Percentiles rank a stretch among this genome's conserved stretches.
Conservation (phyloP, 805 yeast genomes). For the Debaryomyces castellii region DNA sequence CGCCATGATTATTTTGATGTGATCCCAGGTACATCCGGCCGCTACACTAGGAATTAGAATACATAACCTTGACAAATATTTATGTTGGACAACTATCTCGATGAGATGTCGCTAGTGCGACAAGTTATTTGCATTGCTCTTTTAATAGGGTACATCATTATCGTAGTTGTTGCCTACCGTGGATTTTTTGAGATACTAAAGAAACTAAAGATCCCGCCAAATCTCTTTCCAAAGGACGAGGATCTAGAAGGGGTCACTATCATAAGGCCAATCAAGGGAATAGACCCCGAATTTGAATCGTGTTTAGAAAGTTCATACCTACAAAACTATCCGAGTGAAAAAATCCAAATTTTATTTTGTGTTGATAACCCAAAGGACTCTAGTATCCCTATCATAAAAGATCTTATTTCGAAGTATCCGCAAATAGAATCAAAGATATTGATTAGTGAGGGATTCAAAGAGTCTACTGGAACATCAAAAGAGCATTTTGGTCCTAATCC, state of each 20-base stretch:
- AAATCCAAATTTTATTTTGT: slow-evolving; percentile 73
- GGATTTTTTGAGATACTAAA: slow-evolving; percentile 41
- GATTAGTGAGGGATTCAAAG: slow-evolving; percentile 26
- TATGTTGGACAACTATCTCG: slow-evolving; percentile 4
- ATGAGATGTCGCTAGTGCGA: slow-evolving; percentile 3
- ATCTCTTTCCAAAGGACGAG: slow-evolving; percentile 4
- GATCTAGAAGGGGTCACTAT: slow-evolving; percentile 58
- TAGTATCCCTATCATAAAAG: slow-evolving; percentile 55
- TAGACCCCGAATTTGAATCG: slow-evolving; percentile 69
- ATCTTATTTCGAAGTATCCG: slow-evolving; percentile 53
- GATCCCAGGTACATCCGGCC: not conserved
- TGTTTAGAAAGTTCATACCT: slow-evolving; percentile 68
- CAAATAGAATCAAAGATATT: slow-evolving; percentile 58
- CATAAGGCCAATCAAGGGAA: slow-evolving; percentile 78
- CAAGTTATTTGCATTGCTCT: slow-evolving; percentile 9
- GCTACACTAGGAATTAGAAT: not conserved
- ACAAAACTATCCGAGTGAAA: slow-evolving; percentile 62
- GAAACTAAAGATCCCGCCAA: slow-evolving; percentile 23
- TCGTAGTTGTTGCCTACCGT: slow-evolving; percentile 32
- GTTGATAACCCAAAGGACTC: slow-evolving; percentile 65
- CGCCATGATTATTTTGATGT: not conserved
- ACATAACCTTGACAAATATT: not conserved
- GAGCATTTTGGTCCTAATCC: slow-evolving; percentile 81
- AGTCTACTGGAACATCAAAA: slow-evolving; percentile 16
- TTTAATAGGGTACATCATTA: slow-evolving; percentile 40